Base-by-base conservation (phyloP, 768 basidiomycete genomes). In the Amyloporia xantha region DNA sequence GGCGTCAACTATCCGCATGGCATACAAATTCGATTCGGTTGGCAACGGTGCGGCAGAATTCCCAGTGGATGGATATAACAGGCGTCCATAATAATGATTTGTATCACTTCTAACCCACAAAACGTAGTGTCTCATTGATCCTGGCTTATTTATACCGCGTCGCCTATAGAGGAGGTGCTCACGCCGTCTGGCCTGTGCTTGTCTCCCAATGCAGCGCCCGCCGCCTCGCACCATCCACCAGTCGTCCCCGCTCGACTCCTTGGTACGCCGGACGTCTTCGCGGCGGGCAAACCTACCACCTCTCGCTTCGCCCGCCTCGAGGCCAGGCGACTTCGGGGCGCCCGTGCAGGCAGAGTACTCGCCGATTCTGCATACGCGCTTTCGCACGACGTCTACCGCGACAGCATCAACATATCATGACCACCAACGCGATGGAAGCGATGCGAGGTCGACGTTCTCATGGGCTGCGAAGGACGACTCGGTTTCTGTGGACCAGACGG, bases 231-330 rank as follows among this genome's bases (percentile, higher is more conserved):
- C 36, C 25, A 47, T 75, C 17, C 57, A 68, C 44, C 59, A 63
- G 50, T 65, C 72, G 19, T 86, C 84, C 1, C 84, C 84, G 5
- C 70, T 85, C 35, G 75, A 79, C 35, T 68, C 74, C 2, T 74
- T 86, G 41, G 77, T 76, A 47, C 72, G 76, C 49, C 67, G 68
- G 47, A 72, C 79, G 6, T 82, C 83, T 21, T 68, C 68, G 55
- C 72, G 64, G 59, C 71, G 68, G 54, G 59, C 61, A 37, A 49
- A 49, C 44, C 41, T 52, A 50, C 49, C 37, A 36, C 5, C 50
- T 36, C 40, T 47, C 48, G 51, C 55, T 40, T 5, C 50, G 15
- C 54, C 50, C 4, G 45, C 54, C 21, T 48, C 53, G 17, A 28
- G 44, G 21, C 24, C 50, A 17, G 12, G 41, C n/a, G 38, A 48